A percentile compares a stretch with the other conserved stretches of the same genome.
Evolutionary conservation across 176 grass and related monocot species (phyloP).

Genomic region (Aegilops bicornis): DNA sequence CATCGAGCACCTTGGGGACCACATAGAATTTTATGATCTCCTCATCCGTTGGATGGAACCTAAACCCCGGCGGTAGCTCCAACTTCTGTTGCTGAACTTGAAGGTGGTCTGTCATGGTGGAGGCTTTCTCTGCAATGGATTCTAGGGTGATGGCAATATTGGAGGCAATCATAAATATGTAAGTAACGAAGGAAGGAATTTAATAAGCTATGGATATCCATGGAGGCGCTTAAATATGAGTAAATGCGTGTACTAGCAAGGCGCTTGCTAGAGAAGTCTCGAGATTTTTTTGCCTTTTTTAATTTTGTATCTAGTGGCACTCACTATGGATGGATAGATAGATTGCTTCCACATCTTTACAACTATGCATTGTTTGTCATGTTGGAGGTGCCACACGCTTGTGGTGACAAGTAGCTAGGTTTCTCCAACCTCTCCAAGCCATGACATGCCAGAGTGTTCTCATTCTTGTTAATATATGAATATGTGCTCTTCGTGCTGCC

Average conservation of each 20-base stretch:
- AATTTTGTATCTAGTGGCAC: too few relatives aligned
- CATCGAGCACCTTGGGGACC: conserved; percentile 36
- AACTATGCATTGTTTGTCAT: neutral
- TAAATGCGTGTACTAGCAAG: neutral
- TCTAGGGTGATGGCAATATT: neutral
- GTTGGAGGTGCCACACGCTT: neutral
- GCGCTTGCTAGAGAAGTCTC: neutral
- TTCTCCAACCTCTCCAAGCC: neutral
- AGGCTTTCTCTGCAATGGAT: neutral
- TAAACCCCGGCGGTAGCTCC: conserved; percentile 55
- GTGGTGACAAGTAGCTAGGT: neutral
- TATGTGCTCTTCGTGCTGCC: neutral
- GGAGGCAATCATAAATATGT: neutral
- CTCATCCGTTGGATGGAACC: conserved; percentile 54
- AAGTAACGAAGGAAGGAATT: neutral
- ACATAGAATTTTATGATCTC: conserved; percentile 70
- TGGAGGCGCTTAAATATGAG: neutral
- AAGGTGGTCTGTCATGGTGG: conserved; percentile 33
- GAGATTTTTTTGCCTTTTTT: too few relatives aligned
- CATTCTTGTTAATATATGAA: neutral
- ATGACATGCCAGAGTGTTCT: neutral
- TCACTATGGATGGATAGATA: neutral
- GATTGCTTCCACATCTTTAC: neutral
- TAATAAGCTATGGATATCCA: neutral
- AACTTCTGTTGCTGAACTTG: neutral